Evolutionary conservation across 202 grass and related monocot species (phyloP), one percentile per base, ranked within the genome.

Genomic region (Panicum hallii): DNA sequence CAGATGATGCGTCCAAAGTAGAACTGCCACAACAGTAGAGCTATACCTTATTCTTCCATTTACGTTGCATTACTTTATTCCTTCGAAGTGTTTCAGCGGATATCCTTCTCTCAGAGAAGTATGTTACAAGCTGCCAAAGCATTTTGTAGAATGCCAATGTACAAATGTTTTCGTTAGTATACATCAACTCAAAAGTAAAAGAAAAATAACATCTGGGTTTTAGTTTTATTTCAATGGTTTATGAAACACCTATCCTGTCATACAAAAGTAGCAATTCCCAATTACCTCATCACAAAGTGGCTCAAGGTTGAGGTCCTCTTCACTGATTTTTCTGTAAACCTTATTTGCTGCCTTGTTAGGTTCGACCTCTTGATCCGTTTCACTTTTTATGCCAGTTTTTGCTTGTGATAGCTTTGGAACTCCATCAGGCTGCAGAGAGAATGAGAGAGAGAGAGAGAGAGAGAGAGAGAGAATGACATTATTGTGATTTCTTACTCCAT

Each of bases 31-130:
- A 69, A 62, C n/a, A 67, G 70, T 77, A 61, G 20, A 82, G 36
- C 14, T n/a, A 79, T 87, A 97, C 91, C 91, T 91, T 79, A 62
- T 92, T 70, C 8, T 79, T 66, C 78, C 56, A 34, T 67, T 50
- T 87, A 71, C 89, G 73, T 28, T 96, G 93, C 82, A 92, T 88
- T 75, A 99, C 91, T 36, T 43, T 71, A 84, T 99, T 99, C 87
- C 97, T 90, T 77, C 52, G 43, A 72, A 99, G 93, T 84, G 97
- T 99, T 83, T 92, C 82, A 1, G 56, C 72, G 5, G 97, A 94
- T 82, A 99, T 99, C 82, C 75, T 79, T 88, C 97, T 94, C 32
- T 85, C 85, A 34, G 46, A 50, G 34, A 99, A 99, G 88, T 96
- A 99, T 75, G 44, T 53, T 74, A 94, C 61, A 52, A 99, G 90